Evolutionary conservation across 1,139 yeast genomes (phyloP), one percentile per base, ranked within the genome.

Genomic region (Candida glucosophila): DNA sequence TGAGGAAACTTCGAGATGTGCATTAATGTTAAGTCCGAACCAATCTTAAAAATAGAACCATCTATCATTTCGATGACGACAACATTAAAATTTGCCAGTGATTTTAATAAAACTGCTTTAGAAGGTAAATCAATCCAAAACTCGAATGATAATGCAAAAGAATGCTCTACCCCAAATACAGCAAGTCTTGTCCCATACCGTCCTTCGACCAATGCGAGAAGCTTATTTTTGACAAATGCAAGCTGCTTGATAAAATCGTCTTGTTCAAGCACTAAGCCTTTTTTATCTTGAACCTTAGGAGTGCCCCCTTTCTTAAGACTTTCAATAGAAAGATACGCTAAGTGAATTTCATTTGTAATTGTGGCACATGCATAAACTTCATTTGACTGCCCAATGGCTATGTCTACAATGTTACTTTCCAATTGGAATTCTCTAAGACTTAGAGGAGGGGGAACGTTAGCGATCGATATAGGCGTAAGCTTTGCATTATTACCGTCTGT

Each of bases 401-500:
- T 67, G 42, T 79, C 85, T 14, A 65, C 52, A 8, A 86, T 74
- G 29, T 71, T 67, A 2, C 53, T 60, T 1, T 30, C 40, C 7
- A 77, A 54, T 10, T 67, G 68, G 24, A 80, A 52, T 25, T 77
- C 82, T 34, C 94, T 66, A 48, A 68, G 80, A 20, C 85, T 68
- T 46, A 83, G 73, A 21, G 99, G 99, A 2, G 99, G 99, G 3
- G 99, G 99, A 5, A 86, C 92, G 47, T 78, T 85, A 2, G 96
- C 95, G 19, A 78, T 51, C 1, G 80, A 66, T 20, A 92, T 60
- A 0, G 98, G 97, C 0, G 98, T 88, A 16, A 86, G 55, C 40
- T 77, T 73, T 17, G 79, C 67, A n/a, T 64, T 62, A 2, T 53
- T 42, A 3, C 96, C 96, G 55, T 92, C 98, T 19, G 80, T 62